These are phyloP conservation scores for Claviceps monticola DNA, from an alignment of 2,329 filamentous ascomycete species.

Conservation along the genomic window DNA sequence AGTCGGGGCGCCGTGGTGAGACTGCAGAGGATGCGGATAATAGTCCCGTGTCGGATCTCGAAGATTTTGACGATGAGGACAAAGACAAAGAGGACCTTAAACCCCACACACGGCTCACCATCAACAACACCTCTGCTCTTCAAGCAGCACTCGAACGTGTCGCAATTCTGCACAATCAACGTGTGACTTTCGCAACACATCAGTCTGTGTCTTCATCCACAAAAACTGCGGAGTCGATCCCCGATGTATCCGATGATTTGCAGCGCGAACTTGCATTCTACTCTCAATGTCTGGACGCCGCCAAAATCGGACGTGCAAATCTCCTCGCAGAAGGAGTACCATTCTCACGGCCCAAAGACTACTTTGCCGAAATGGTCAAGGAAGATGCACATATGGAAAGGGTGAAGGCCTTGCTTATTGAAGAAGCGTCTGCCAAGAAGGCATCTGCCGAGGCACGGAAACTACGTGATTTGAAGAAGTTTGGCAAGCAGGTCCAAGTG, in stretches of 20 bases:
- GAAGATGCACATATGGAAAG: conserved; percentile 96
- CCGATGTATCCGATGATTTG: conserved; percentile 81
- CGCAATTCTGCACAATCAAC: conserved; percentile 46
- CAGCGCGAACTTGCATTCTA: conserved; percentile 89
- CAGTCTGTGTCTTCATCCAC: conserved; percentile 59
- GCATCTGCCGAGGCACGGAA: conserved; percentile 81
- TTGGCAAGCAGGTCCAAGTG: conserved; percentile 95
- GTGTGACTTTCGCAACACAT: conserved; percentile 69
- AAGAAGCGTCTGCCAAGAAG: conserved; percentile 86
- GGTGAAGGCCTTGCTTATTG: conserved; percentile 84
- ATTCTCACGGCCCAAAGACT: conserved; percentile 83
- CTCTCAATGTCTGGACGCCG: conserved; percentile 72
- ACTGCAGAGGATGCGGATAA: conserved; percentile 66
- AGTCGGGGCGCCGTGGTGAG: conserved; percentile 16
- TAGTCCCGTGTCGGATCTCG: conserved; percentile 77
- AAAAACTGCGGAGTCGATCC: conserved; percentile 52
- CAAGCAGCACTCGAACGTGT: conserved; percentile 69
- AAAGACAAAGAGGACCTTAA: conserved; percentile 59
- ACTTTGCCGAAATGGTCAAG: conserved; percentile 99
- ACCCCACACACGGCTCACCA: conserved; percentile 82
- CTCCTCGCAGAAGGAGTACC: conserved; percentile 71
- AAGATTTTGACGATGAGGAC: conserved; percentile 64
- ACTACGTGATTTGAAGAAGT: conserved; percentile 94
- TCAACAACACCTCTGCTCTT: conserved; percentile 91
- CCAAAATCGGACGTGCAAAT: conserved; percentile 54